A percentile compares a stretch with the other conserved stretches of the same genome.
phyloP scores from a whole-genome alignment of 345 rosid genomes.

The Sisymbrium irio region DNA sequence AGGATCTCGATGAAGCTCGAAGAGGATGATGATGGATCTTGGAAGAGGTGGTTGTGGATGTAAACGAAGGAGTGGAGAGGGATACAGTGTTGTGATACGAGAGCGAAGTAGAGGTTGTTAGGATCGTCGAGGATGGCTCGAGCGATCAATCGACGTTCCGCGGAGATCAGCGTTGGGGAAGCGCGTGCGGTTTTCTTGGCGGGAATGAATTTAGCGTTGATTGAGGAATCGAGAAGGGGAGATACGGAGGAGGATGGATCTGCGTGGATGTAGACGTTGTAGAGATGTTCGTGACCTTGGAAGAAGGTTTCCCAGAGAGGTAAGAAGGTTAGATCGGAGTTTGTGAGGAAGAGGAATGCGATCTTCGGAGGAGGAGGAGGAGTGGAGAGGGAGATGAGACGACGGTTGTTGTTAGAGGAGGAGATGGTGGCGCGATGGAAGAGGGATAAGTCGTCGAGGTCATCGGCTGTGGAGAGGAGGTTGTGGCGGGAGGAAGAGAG shows the following conservation, averaged over 20 bases:
- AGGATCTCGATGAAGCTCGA: conserved; percentile 74
- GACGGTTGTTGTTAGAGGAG: conserved; percentile 31
- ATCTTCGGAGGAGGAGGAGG: conserved; percentile 67
- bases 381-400: conserved; percentile 38
- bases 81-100: conserved; percentile 72
- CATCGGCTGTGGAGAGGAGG: conserved; percentile 43
- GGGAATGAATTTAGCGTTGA: conserved; percentile 54
- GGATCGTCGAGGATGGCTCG: conserved; percentile 80
- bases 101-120: conserved; percentile 69
- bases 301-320: conserved; percentile 82
- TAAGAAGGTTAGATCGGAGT: conserved; percentile 72
- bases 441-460: conserved; percentile 58
- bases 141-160: conserved; percentile 73
- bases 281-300: conserved; percentile 46
- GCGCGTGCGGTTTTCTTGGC: conserved; percentile 62
- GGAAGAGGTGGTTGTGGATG: conserved; percentile 59
- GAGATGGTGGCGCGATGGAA: conserved; percentile 53
- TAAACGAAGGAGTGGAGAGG: conserved; percentile 78
- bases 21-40: conserved; percentile 12
- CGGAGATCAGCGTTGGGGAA: conserved; percentile 70
- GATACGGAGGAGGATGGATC: conserved; percentile 46
- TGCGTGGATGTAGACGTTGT: conserved; percentile 78
- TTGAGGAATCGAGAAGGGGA: conserved; percentile 30
- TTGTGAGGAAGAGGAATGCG: conserved; percentile 91
- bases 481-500: conserved; percentile 45